A percentile compares a stretch with the other conserved stretches of the same genome.
phyloP scores from a whole-genome alignment of 768 basidiomycete genomes.

The Leccinum broughii region DNA sequence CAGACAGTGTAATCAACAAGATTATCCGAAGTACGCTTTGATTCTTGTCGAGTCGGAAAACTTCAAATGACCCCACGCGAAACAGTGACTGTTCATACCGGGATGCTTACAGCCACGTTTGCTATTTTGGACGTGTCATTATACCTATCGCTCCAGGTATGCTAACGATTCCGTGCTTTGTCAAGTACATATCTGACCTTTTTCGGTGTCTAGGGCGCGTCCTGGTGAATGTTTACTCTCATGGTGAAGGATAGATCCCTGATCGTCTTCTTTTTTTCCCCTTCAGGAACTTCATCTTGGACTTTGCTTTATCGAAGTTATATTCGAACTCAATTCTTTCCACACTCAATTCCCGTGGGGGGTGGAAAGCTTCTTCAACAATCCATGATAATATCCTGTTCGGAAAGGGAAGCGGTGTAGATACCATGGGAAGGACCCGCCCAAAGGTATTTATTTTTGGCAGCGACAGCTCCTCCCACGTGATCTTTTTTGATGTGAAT shows the following conservation, averaged over 20 bases:
- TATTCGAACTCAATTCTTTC: too few relatives aligned
- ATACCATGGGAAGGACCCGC: too few relatives aligned
- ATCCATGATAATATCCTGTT: too few relatives aligned
- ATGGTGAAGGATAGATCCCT: neutral
- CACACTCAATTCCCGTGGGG: too few relatives aligned
- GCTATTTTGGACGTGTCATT: conserved; percentile 22
- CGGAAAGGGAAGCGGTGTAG: too few relatives aligned
- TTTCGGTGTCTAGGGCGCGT: conserved; percentile 9
- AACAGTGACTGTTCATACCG: conserved; percentile 33
- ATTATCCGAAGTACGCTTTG: conserved; percentile 40
- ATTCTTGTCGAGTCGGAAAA: neutral
- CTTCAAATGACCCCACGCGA: neutral
- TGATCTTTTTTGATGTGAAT: too few relatives aligned
- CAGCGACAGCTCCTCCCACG: too few relatives aligned
- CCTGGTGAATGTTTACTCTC: conserved; percentile 20
- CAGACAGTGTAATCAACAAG: conserved; percentile 39
- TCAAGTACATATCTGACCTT: neutral
- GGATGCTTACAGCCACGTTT: conserved; percentile 16
- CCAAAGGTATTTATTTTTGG: too few relatives aligned
- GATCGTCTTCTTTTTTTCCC: neutral
- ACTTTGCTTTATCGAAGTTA: too few relatives aligned
- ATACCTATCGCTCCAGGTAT: conserved; percentile 21
- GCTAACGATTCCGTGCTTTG: neutral
- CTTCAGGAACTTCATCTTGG: too few relatives aligned
- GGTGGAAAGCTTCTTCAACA: too few relatives aligned